phyloP scores from a whole-genome alignment of 495 filamentous ascomycete genomes.

The Aspergillus ostianus region DNA sequence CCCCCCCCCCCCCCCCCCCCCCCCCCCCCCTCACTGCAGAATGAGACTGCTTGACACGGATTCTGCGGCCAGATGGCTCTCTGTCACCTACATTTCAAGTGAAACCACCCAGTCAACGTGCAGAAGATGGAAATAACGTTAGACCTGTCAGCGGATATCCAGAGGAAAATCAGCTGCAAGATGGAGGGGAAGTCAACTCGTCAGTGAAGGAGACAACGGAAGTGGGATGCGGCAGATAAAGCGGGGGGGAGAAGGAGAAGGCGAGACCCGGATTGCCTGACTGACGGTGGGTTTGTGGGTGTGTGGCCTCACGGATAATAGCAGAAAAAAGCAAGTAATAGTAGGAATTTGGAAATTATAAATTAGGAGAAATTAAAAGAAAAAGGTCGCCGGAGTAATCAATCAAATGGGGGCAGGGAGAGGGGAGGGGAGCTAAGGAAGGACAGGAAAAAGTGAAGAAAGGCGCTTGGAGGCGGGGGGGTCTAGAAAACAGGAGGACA shows the following conservation, averaged over 20 bases:
- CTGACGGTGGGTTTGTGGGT: neutral
- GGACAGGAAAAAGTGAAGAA: neutral
- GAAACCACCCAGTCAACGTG: conserved; percentile 2
- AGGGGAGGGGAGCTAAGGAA: no score
- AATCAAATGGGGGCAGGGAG: neutral
- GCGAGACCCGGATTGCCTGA: conserved; percentile 1
- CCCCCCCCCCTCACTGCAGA: no score
- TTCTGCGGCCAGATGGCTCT: neutral
- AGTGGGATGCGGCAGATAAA: conserved; percentile 8
- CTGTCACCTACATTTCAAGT: neutral
- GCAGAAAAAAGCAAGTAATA: neutral
- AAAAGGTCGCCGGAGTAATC: neutral
- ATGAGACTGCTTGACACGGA: no score
- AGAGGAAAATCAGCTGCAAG: neutral
- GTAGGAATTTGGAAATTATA: neutral
- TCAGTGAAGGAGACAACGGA: neutral
- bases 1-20: no score
- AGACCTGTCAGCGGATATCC: neutral
- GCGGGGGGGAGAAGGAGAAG: conserved; percentile 6
- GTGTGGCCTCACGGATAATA: neutral
- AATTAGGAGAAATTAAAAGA: neutral
- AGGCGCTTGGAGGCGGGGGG: neutral
- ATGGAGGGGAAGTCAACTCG: neutral
- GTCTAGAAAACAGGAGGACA: neutral
- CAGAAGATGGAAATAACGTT: neutral